Conservation (phyloP, 768 basidiomycete species). For the Peribolospora baueri region DNA sequence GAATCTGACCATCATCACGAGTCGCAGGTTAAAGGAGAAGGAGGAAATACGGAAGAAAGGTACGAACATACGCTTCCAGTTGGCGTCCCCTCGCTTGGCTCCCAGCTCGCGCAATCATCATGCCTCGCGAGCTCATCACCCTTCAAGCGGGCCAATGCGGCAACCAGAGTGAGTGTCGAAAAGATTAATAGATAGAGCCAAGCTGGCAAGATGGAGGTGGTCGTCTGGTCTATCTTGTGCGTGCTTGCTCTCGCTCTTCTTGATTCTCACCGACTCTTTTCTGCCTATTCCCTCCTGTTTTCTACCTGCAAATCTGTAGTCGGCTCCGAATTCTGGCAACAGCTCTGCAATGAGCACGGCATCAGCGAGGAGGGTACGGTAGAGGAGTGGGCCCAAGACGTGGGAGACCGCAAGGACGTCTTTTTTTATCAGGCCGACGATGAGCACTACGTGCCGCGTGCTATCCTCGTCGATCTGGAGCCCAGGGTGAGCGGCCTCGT, state of each 20-base stretch:
- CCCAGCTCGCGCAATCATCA: slow-evolving; percentile 12
- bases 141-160: slow-evolving; percentile 76
- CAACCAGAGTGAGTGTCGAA: slow-evolving; percentile 45
- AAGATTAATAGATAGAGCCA: no score
- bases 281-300: not conserved
- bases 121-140: slow-evolving; percentile 67
- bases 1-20: no score
- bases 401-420: slow-evolving; percentile 84
- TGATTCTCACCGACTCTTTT: not conserved
- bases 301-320: slow-evolving; percentile 27
- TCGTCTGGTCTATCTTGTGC: not conserved
- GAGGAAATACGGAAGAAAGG: no score
- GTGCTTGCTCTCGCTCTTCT: slow-evolving; percentile 4
- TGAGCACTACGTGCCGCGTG: slow-evolving; percentile 92
- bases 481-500: slow-evolving; percentile 43
- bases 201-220: not conserved
- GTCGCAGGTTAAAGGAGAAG: no score
- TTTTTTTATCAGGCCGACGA: slow-evolving; percentile 99
- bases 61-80: no score
- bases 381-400: slow-evolving; percentile 58
- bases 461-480: slow-evolving; percentile 86
- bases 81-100: no score
- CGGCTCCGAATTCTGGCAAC: slow-evolving; percentile 95
- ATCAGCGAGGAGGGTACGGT: slow-evolving; percentile 87
- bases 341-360: slow-evolving; percentile 91